These are phyloP conservation scores for Dioscorea alata DNA, from an alignment of 106 monocot species.

Conservation along the genomic window DNA sequence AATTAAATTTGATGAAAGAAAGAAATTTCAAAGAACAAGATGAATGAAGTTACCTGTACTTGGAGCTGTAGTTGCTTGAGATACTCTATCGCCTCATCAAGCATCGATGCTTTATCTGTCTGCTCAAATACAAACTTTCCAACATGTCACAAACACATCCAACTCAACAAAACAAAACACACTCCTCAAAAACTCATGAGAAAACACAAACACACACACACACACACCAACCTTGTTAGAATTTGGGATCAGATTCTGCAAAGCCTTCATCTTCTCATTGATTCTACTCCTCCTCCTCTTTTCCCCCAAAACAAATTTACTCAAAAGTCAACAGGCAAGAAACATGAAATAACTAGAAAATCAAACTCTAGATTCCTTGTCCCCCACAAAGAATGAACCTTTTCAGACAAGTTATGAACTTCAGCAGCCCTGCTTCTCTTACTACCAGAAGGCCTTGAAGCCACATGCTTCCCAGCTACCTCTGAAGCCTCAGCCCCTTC, in stretches of 20 bases:
- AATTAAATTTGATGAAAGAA: too few relatives aligned
- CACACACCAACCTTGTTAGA: conserved; percentile 49
- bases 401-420: conserved; percentile 81
- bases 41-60: conserved; percentile 44
- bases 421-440: conserved; percentile 80
- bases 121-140: conserved; percentile 10
- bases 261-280: conserved; percentile 74
- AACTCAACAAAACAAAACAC: too few relatives aligned
- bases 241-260: conserved; percentile 74
- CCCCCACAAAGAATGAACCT: conserved; percentile 19
- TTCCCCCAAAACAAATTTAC: not conserved
- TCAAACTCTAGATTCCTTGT: not conserved
- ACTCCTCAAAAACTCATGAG: too few relatives aligned
- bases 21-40: too few relatives aligned
- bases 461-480: conserved; percentile 16
- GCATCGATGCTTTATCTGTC: conserved; percentile 79
- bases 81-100: conserved; percentile 73
- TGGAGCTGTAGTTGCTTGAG: conserved; percentile 71
- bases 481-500: conserved; percentile 29
- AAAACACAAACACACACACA: too few relatives aligned
- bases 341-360: not conserved
- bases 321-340: not conserved
- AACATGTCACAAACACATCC: not conserved
- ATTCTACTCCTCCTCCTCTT: conserved; percentile 69
- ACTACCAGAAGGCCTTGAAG: conserved; percentile 35